Conservation (phyloP, 257 asterid species). For the Echium plantagineum region DNA sequence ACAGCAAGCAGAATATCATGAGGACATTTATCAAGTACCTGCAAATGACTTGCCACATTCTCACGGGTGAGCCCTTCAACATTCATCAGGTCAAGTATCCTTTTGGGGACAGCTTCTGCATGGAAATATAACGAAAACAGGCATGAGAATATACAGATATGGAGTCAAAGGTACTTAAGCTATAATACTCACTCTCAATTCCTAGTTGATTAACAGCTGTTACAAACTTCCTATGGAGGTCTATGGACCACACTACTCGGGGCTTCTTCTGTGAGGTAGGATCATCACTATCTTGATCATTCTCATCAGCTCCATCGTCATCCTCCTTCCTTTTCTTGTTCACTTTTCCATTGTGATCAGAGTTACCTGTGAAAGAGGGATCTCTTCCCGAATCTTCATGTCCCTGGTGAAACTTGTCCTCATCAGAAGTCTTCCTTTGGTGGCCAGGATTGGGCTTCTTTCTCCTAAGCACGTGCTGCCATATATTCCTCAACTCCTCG, state of each 20-base stretch:
- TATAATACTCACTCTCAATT: conserved; percentile 53
- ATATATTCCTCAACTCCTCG: conserved; percentile 74
- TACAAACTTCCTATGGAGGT: conserved; percentile 84
- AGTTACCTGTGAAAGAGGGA: conserved; percentile 28
- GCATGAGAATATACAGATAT: conserved; percentile 4
- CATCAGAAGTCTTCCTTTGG: conserved; percentile 23
- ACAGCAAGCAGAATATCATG: not conserved
- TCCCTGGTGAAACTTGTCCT: conserved; percentile 24
- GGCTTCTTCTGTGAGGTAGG: conserved; percentile 63
- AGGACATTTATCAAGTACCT: conserved; percentile 28
- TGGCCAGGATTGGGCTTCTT: conserved; percentile 31
- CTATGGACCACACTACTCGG: conserved; percentile 83
- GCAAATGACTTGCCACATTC: conserved; percentile 94
- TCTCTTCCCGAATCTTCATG: conserved; percentile 40
- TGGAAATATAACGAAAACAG: not conserved
- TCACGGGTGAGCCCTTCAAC: conserved; percentile 83
- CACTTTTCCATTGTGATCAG: conserved; percentile 40
- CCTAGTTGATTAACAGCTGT: conserved; percentile 79
- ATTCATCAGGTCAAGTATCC: conserved; percentile 81
- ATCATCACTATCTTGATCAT: conserved; percentile 49
- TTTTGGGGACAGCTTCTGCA: conserved; percentile 91
- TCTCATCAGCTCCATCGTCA: conserved; percentile 55
- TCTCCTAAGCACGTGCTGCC: conserved; percentile 85
- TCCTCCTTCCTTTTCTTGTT: conserved; percentile 74
- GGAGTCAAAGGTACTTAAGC: conserved; percentile 3